Conservation (phyloP, 768 basidiomycete genomes). For the Coprinopsis marcescibilis region DNA sequence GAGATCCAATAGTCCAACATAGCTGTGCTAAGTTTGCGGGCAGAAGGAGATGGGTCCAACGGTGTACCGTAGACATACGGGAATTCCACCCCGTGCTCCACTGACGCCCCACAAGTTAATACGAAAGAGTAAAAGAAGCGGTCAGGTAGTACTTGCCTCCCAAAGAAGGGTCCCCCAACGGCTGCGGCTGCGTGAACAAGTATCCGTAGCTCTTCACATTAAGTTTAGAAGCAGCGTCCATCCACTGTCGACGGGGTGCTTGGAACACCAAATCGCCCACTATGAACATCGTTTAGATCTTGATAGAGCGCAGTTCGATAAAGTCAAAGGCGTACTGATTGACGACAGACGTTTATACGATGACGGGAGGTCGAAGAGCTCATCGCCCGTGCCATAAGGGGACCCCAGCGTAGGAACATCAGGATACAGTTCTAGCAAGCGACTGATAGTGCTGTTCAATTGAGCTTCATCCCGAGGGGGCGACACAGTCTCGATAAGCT, state of each 20-base stretch:
- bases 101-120: too few relatives aligned
- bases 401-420: constrained; percentile 36
- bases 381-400: constrained; percentile 40
- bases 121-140: not conserved
- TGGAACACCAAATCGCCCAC: constrained; percentile 37
- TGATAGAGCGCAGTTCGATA: too few relatives aligned
- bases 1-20: constrained; percentile 42
- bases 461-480: constrained; percentile 12
- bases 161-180: constrained; percentile 15
- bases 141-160: constrained; percentile 25
- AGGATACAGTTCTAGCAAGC: constrained; percentile 34
- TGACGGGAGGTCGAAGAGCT: constrained; percentile 34
- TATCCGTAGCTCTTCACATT: constrained; percentile 38
- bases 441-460: constrained; percentile 18
- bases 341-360: constrained; percentile 28
- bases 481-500: not conserved
- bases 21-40: constrained; percentile 21
- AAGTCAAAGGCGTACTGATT: constrained; percentile 19
- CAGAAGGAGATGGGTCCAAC: constrained; percentile 18
- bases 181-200: constrained; percentile 36
- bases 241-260: constrained; percentile 32
- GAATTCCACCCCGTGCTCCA: constrained; percentile 29
- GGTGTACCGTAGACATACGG: constrained; percentile 30
- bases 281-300: not conserved
- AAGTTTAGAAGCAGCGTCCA: constrained; percentile 30